Evolutionary conservation across 495 filamentous ascomycete species (phyloP).

Genomic region (Aspergillus cristatus): DNA sequence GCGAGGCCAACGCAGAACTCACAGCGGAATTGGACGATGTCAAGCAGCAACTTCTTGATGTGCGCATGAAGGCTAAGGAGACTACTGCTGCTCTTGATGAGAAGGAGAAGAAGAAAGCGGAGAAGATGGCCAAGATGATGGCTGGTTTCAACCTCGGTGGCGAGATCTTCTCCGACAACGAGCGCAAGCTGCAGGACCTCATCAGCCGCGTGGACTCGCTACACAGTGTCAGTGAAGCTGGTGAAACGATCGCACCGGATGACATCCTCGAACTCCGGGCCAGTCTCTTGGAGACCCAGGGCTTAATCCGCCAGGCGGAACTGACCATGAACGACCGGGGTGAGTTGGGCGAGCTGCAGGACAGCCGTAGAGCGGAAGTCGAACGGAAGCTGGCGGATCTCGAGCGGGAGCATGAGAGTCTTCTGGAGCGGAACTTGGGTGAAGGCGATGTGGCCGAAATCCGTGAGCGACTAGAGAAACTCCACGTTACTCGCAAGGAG

Average conservation of each 20-base stretch:
- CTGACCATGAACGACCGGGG: conserved; percentile 61
- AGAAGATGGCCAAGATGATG: conserved; percentile 99
- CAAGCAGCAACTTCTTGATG: conserved; percentile 92
- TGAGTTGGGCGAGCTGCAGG: conserved; percentile 51
- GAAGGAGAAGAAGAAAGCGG: conserved; percentile 96
- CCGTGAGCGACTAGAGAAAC: conserved; percentile 65
- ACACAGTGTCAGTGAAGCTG: conserved; percentile 62
- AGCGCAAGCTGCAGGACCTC: conserved; percentile 68
- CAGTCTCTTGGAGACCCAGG: conserved; percentile 78
- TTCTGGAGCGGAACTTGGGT: conserved; percentile 70
- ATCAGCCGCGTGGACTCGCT: conserved; percentile 75
- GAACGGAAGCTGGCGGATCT: conserved; percentile 63
- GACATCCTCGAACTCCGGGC: conserved; percentile 67
- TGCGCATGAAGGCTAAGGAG: conserved; percentile 91
- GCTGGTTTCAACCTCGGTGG: conserved; percentile 88
- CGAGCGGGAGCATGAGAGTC: conserved; percentile 70
- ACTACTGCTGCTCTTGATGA: conserved; percentile 79
- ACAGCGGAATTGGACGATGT: conserved; percentile 87
- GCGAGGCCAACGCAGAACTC: conserved; percentile 89
- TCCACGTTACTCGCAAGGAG: conserved; percentile 64
- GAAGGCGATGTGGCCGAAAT: conserved; percentile 76
- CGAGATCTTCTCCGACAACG: conserved; percentile 86
- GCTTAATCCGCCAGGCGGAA: conserved; percentile 87
- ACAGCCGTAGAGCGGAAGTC: conserved; percentile 58
- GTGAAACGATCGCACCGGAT: conserved; percentile 72